Evolutionary conservation across 2,329 filamentous ascomycete genomes (phyloP), one percentile per base, ranked within the genome.

Genomic region (Rhinocladiella mackenziei): DNA sequence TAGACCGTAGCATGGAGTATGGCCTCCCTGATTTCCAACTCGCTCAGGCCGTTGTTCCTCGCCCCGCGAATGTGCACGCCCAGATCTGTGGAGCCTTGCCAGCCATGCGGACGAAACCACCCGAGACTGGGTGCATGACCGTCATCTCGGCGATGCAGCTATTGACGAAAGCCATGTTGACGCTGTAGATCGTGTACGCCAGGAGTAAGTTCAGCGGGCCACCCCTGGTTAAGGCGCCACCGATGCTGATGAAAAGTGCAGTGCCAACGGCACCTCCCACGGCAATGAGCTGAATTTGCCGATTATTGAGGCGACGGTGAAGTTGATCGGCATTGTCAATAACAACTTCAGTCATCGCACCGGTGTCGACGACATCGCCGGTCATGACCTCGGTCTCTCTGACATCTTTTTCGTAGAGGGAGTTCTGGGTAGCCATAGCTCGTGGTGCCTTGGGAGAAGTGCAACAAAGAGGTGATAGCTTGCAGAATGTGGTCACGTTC

Each of bases 201-300:
- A 69, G 46, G 39, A 69, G 58, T 20, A 69, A 54, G 22, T 60
- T 62, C 7, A 52, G 64, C 1, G 66, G 65, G 7, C 66, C 67
- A 34, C 63, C 65, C 13, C 64, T 54, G 15, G 61, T 56, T 10
- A 69, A 55, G 33, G 60, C 66, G 3, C 53, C 54, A n/a, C 65
- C 65, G 40, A 68, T 68, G 48, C 58, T 62, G 28, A 67, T 61
- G 46, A 67, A 66, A 7, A 69, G 56, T 9, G 61, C 63, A 1
- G 60, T 65, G 32, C 65, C 63, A 23, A 69, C 65, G 2, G 63
- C 63, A 14, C 66, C 66, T 14, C 66, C 66, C 30, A 68, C 68
- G 19, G 65, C 66, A 36, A 69, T 77, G 25, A 79, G 67, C 60
- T 79, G 76, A 56, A 79, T 75, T 54, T 78, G 72, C 39, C 75